A percentile compares a stretch with the other conserved stretches of the same genome.
Conservation (phyloP, 106 monocot species). For the Dendrobium officinale region DNA sequence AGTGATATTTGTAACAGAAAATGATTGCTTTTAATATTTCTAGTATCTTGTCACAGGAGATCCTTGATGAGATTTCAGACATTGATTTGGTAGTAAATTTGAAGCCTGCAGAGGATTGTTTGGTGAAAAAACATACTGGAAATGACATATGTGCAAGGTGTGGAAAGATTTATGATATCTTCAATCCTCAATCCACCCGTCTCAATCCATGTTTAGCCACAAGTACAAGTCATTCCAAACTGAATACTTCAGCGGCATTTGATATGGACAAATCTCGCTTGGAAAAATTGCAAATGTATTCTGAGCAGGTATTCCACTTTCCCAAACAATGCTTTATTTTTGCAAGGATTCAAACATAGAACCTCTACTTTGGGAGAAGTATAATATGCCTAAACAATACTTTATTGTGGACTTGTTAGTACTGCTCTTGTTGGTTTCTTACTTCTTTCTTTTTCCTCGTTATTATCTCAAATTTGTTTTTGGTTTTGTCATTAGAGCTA, state of each 20-base stretch:
- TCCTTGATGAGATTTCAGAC: conserved; percentile 81
- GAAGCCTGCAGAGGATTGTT: conserved; percentile 58
- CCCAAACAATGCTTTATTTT: background rate
- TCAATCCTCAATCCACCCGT: conserved; percentile 33
- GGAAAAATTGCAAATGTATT: conserved; percentile 47
- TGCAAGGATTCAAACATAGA: background rate
- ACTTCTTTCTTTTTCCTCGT: too few species aligned
- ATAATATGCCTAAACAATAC: background rate
- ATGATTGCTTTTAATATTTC: background rate
- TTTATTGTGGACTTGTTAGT: background rate
- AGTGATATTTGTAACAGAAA: background rate
- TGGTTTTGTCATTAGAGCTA: too few species aligned
- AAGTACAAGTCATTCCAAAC: conserved; percentile 24
- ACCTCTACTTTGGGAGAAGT: background rate
- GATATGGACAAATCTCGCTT: conserved; percentile 25
- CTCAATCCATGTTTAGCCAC: conserved; percentile 44
- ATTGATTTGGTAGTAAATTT: conserved; percentile 94
- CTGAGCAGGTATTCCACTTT: conserved; percentile 44
- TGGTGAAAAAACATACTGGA: conserved; percentile 50
- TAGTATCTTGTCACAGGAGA: conserved; percentile 41
- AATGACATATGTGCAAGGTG: conserved; percentile 54
- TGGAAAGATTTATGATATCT: conserved; percentile 40
- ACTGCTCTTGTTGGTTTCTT: too few species aligned
- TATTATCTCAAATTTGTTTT: too few species aligned
- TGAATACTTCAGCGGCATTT: conserved; percentile 25